phyloP scores from a whole-genome alignment of 805 yeast species.

The Candida multigemmis region DNA sequence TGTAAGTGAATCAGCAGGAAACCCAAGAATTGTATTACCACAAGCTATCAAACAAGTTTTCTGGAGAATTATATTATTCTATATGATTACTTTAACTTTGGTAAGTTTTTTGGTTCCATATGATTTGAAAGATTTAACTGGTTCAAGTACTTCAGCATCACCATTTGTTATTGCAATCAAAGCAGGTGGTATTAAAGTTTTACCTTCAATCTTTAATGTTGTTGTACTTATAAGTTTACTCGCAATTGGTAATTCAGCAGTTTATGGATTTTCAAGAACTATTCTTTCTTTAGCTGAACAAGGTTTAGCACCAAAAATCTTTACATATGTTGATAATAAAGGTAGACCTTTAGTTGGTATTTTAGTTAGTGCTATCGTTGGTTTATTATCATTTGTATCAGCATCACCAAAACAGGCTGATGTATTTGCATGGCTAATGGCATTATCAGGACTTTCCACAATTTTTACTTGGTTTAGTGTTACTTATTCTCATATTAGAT shows the following conservation, averaged over 20 bases:
- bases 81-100: constrained; percentile 30
- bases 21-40: constrained; percentile 31
- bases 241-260: constrained; percentile 35
- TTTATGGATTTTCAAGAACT: constrained; percentile 34
- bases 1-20: constrained; percentile 25
- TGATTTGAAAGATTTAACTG: constrained; percentile 14
- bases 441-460: constrained; percentile 26
- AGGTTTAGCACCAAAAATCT: constrained; percentile 27
- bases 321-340: constrained; percentile 26
- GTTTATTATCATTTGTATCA: constrained; percentile 29
- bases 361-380: constrained; percentile 20
- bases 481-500: constrained; percentile 21
- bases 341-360: constrained; percentile 34
- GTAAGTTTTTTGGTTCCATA: constrained; percentile 31
- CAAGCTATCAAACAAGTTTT: constrained; percentile 34
- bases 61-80: constrained; percentile 31
- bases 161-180: constrained; percentile 36
- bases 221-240: constrained; percentile 31
- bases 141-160: constrained; percentile 19
- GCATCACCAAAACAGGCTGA: constrained; percentile 27
- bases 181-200: constrained; percentile 29
- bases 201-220: constrained; percentile 35
- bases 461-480: constrained; percentile 27
- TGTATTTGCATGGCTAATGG: constrained; percentile 28
- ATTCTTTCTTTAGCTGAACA: constrained; percentile 30